A percentile compares a stretch with the other conserved stretches of the same genome.
These are phyloP conservation scores for Isabelozyma pseudorhagii DNA, from an alignment of 805 yeast genomes.

Conservation along the genomic window DNA sequence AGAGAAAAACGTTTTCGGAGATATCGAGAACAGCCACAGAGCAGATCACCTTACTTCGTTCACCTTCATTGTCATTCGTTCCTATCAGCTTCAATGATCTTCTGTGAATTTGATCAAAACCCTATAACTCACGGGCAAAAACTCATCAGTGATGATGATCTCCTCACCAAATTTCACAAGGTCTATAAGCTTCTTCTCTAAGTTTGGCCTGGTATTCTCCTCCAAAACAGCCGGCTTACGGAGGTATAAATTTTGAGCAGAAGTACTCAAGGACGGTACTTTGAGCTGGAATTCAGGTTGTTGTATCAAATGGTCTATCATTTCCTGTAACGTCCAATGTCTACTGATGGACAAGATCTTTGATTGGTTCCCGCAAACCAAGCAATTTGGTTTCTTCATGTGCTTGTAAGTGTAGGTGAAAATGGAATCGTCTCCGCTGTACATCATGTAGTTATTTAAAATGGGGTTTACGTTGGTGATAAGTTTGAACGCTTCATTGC, in stretches of 20 bases:
- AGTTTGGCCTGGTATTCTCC: slow-evolving; percentile 43
- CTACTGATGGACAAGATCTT: slow-evolving; percentile 19
- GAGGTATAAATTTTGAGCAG: slow-evolving; percentile 40
- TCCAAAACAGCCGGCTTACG: slow-evolving; percentile 46
- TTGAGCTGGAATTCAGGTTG: slow-evolving; percentile 32
- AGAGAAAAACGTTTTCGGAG: background rate
- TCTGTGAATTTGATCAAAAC: background rate
- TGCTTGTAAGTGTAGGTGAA: slow-evolving; percentile 72
- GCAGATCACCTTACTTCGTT: background rate
- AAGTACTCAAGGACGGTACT: slow-evolving; percentile 46
- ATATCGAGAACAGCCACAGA: background rate
- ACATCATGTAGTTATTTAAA: slow-evolving; percentile 78
- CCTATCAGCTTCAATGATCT: background rate
- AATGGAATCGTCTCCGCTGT: slow-evolving; percentile 77
- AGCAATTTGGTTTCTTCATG: slow-evolving; percentile 59
- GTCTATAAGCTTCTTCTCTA: slow-evolving; percentile 26
- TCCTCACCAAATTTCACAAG: slow-evolving; percentile 47
- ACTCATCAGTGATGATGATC: slow-evolving; percentile 50
- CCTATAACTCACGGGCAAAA: slow-evolving; percentile 36
- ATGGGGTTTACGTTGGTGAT: slow-evolving; percentile 66
- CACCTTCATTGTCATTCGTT: too few species aligned
- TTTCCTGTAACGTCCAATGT: slow-evolving; percentile 37
- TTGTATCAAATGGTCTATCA: slow-evolving; percentile 38
- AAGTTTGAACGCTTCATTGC: slow-evolving; percentile 80
- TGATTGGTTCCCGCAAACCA: slow-evolving; percentile 63